Evolutionary conservation across 2,329 filamentous ascomycete species (phyloP).

Genomic region (Talaromyces amestolkiae): DNA sequence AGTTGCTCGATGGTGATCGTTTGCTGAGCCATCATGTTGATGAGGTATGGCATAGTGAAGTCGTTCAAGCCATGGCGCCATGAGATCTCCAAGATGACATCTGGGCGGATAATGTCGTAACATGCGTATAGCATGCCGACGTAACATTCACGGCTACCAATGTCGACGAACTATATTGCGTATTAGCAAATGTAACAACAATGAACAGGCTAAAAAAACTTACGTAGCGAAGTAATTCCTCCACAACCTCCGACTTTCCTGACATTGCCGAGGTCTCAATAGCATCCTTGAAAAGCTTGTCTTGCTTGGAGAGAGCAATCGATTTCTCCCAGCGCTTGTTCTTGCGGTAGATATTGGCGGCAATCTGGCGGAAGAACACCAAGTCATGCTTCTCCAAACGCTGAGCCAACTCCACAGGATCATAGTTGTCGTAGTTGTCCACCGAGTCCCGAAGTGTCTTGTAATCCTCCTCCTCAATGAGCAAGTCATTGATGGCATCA

Average conservation of each 20-base stretch:
- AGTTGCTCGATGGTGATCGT: constrained; percentile 78
- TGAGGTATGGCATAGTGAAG: constrained; percentile 99
- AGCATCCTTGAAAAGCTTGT: constrained; percentile 99
- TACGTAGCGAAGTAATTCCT: constrained; percentile 94
- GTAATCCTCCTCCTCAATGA: constrained; percentile 99
- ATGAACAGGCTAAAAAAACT: constrained; percentile 49
- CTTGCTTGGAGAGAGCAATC: constrained; percentile 94
- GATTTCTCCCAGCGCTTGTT: constrained; percentile 99
- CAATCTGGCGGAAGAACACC: constrained; percentile 98
- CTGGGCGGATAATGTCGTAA: constrained; percentile 92
- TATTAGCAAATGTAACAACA: constrained; percentile 32
- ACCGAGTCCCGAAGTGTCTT: constrained; percentile 97
- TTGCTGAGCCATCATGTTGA: constrained; percentile 93
- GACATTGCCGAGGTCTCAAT: constrained; percentile 97
- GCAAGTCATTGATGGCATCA: constrained; percentile 92
- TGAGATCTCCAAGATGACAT: constrained; percentile 90
- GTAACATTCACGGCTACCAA: constrained; percentile 97
- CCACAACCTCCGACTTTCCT: constrained; percentile 84
- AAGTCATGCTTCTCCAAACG: constrained; percentile 96
- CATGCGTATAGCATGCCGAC: constrained; percentile 99
- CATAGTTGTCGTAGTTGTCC: constrained; percentile 99
- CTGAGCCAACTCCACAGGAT: constrained; percentile 85
- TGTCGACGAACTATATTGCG: constrained; percentile 80
- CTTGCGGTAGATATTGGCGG: constrained; percentile 97
- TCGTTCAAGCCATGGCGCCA: constrained; percentile 94